Evolutionary conservation across 768 basidiomycete genomes (phyloP).

Genomic region (Macrocybe gigantea): DNA sequence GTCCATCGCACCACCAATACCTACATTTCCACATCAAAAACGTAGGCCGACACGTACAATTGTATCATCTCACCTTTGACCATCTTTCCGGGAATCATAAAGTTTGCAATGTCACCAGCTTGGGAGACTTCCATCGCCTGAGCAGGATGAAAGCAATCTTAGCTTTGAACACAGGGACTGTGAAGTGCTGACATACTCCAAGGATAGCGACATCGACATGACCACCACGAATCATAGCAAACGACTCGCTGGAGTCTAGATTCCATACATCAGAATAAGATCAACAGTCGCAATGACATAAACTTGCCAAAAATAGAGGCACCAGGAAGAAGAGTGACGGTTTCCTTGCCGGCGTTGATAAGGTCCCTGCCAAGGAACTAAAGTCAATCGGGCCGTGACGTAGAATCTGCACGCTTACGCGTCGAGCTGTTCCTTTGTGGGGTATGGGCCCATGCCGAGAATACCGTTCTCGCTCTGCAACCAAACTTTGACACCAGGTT

Average conservation of each 20-base stretch:
- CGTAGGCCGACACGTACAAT: no score
- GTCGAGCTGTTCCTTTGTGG: conserved; percentile 72
- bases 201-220: conserved; percentile 93
- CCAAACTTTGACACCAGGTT: conserved; percentile 76
- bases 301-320: conserved; percentile 82
- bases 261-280: not conserved
- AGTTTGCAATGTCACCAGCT: conserved; percentile 92
- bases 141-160: conserved; percentile 1
- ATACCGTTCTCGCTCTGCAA: conserved; percentile 90
- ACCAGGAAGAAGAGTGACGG: conserved; percentile 87
- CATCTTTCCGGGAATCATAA: conserved; percentile 96
- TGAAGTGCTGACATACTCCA: conserved; percentile 51
- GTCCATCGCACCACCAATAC: conserved; percentile 96
- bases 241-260: conserved; percentile 85
- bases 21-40: conserved; percentile 24
- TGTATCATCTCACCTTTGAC: conserved; percentile 52
- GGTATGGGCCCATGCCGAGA: conserved; percentile 88
- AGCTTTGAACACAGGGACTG: conserved; percentile 1
- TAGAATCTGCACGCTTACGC: conserved; percentile 44
- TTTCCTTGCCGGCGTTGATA: conserved; percentile 94
- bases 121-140: conserved; percentile 95
- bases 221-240: conserved; percentile 97
- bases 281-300: not conserved
- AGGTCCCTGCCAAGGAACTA: conserved; percentile 53
- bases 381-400: conserved; percentile 1